Conservation (phyloP, 306 rosid genomes). For the Astragalus glycyphyllos region DNA sequence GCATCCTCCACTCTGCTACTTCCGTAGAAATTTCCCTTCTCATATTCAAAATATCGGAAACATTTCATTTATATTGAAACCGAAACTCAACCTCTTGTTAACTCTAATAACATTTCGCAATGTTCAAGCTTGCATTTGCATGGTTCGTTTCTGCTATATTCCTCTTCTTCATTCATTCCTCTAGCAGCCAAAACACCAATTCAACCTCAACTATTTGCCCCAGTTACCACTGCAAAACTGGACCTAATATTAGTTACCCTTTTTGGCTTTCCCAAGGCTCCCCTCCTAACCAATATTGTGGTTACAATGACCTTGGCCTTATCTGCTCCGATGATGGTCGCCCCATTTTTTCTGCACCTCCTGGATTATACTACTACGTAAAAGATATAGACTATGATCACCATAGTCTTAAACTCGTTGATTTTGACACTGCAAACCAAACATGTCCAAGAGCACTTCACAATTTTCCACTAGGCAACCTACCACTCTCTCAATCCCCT, state of each 20-base stretch:
- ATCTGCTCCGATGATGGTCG: not conserved
- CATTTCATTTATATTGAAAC: constrained; percentile 2
- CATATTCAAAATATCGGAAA: not conserved
- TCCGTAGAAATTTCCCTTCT: constrained; percentile 14
- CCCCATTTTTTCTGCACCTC: constrained; percentile 18
- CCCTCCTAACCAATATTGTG: constrained; percentile 44
- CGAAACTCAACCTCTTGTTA: not conserved
- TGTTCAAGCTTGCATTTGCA: constrained; percentile 27
- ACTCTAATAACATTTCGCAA: not conserved
- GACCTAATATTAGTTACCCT: constrained; percentile 43
- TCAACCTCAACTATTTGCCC: constrained; percentile 37
- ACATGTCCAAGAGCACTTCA: constrained; percentile 53
- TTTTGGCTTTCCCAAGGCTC: constrained; percentile 43
- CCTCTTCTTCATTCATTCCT: constrained; percentile 16
- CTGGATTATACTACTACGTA: constrained; percentile 19
- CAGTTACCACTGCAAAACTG: constrained; percentile 13
- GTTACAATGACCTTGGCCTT: constrained; percentile 43
- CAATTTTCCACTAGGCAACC: constrained; percentile 33
- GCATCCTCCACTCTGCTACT: not conserved
- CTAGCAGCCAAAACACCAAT: constrained; percentile 10
- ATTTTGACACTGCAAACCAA: constrained; percentile 36
- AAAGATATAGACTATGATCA: constrained; percentile 17
- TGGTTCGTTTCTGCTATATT: constrained; percentile 18
- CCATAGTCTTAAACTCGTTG: constrained; percentile 42
- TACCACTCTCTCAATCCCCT: constrained; percentile 44